A percentile compares a stretch with the other conserved stretches of the same genome.
Evolutionary conservation across 257 asterid species (phyloP).

Genomic region (Schizonepeta tenuifolia): DNA sequence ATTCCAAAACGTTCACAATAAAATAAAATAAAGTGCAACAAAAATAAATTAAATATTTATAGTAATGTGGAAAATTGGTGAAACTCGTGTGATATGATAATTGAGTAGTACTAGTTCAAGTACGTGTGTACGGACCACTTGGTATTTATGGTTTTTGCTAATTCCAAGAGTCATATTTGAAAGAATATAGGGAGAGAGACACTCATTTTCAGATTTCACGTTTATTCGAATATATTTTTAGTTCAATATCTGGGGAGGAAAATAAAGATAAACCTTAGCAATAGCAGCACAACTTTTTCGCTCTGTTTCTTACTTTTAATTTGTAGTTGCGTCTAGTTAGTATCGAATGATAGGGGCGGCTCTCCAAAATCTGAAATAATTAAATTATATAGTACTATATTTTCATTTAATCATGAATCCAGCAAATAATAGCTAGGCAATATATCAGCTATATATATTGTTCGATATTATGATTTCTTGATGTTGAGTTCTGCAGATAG

Average conservation of each 20-base stretch:
- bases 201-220: slow-evolving; percentile 2
- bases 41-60: background rate
- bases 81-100: background rate
- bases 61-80: background rate
- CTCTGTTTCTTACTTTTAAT: background rate
- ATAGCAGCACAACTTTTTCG: slow-evolving; percentile 15
- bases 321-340: slow-evolving; percentile 9
- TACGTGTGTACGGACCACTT: slow-evolving; percentile 21
- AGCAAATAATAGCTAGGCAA: background rate
- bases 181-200: background rate
- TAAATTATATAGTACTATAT: background rate
- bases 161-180: slow-evolving; percentile 28
- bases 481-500: background rate
- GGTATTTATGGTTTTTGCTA: slow-evolving; percentile 26
- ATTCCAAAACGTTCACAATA: too few species aligned
- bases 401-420: background rate
- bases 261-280: slow-evolving; percentile 29
- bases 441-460: background rate
- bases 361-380: background rate
- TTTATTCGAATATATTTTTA: slow-evolving; percentile 24
- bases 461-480: background rate
- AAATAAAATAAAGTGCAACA: background rate
- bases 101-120: slow-evolving; percentile 26
- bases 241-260: background rate
- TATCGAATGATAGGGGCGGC: background rate